Evolutionary conservation across 1,139 yeast species (phyloP).

Genomic region (Suhomyces bribrorum): DNA sequence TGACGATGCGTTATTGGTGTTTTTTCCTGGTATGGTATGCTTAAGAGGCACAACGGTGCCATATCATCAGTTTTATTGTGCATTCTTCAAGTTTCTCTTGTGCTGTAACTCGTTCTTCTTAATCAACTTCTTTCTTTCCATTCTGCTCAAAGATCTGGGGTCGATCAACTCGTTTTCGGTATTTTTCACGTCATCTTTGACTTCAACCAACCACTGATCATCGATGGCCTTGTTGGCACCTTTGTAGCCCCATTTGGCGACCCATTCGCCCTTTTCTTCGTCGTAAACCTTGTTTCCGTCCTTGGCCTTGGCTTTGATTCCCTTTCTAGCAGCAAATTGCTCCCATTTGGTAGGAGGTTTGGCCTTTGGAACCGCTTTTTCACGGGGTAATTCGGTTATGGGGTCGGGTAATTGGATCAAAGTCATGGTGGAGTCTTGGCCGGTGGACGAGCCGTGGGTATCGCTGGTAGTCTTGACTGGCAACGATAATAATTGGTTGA

Average conservation of each 20-base stretch:
- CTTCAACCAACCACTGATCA: constrained; percentile 94
- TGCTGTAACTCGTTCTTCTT: constrained; percentile 88
- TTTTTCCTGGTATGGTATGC: too few species aligned
- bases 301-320: constrained; percentile 86
- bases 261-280: constrained; percentile 93
- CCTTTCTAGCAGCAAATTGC: constrained; percentile 91
- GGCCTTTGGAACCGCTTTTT: constrained; percentile 89
- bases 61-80: not conserved
- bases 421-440: constrained; percentile 75
- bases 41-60: too few species aligned
- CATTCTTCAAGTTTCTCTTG: constrained; percentile 67
- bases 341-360: constrained; percentile 97
- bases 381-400: constrained; percentile 82
- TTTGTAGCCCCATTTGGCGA: constrained; percentile 96
- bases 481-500: constrained; percentile 85
- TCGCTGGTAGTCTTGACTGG: constrained; percentile 88
- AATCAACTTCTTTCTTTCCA: constrained; percentile 79
- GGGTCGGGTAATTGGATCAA: constrained; percentile 87
- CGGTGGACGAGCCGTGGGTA: constrained; percentile 58
- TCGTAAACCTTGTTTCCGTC: constrained; percentile 90
- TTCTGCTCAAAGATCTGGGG: constrained; percentile 79
- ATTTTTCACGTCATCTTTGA: constrained; percentile 70
- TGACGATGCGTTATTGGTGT: too few species aligned
- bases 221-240: constrained; percentile 89
- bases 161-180: constrained; percentile 75